A percentile compares a stretch with the other conserved stretches of the same genome.
These are phyloP conservation scores for Camellia oleifera DNA, from an alignment of 179 eudicot genomes.

Conservation along the genomic window DNA sequence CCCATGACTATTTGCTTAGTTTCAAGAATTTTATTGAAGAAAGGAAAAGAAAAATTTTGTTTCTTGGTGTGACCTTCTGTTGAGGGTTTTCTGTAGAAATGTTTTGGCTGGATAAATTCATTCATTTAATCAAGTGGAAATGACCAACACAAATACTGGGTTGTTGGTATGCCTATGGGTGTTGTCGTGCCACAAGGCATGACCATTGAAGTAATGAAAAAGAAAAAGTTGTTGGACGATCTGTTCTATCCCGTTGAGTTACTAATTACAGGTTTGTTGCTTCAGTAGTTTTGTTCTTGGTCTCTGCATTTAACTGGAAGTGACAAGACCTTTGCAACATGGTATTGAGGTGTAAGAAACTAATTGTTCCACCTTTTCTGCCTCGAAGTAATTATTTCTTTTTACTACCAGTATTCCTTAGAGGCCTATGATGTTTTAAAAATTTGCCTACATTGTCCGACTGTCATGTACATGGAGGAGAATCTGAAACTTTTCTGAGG, in stretches of 20 bases:
- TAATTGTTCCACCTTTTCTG: neutral
- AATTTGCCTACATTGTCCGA: constrained; percentile 19
- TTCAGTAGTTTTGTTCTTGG: too few species aligned
- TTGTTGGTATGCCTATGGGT: neutral
- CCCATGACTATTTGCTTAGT: neutral
- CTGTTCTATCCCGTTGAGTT: too few species aligned
- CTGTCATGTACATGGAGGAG: neutral
- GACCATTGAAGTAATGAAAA: too few species aligned
- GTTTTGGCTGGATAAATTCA: neutral
- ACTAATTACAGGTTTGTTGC: too few species aligned
- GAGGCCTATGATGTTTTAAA: constrained; percentile 12
- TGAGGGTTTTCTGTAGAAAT: neutral
- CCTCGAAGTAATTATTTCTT: neutral
- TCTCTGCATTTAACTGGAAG: neutral
- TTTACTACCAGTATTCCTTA: neutral
- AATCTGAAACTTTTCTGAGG: constrained; percentile 22
- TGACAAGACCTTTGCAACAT: neutral
- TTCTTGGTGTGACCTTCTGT: neutral
- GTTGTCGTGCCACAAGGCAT: neutral
- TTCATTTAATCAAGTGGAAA: neutral
- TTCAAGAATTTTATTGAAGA: neutral
- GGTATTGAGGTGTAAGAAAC: neutral
- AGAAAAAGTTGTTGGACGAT: too few species aligned
- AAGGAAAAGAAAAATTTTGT: neutral
- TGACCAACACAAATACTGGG: neutral